Evolutionary conservation across 495 filamentous ascomycete species (phyloP).

Genomic region (Tuber melanosporum): DNA sequence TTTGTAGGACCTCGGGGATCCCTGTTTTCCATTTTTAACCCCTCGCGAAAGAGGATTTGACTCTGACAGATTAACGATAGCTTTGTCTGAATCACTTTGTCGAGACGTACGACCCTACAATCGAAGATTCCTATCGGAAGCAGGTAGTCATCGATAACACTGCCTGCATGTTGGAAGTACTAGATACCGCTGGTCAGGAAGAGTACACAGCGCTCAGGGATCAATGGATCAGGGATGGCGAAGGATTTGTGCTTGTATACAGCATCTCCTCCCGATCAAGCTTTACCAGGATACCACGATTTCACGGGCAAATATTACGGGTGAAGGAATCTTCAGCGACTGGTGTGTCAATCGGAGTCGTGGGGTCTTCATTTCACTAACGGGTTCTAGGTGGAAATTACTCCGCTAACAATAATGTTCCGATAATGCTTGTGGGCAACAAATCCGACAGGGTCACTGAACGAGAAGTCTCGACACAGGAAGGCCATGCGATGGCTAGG

Average conservation of each 20-base stretch:
- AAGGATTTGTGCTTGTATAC: slow-evolving; percentile 96
- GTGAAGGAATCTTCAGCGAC: slow-evolving; percentile 90
- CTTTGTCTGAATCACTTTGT: slow-evolving; percentile 73
- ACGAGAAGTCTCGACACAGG: slow-evolving; percentile 91
- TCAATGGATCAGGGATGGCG: slow-evolving; percentile 97
- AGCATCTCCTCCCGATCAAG: slow-evolving; percentile 94
- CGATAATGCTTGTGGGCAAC: slow-evolving; percentile 97
- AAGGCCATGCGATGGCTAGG: slow-evolving; percentile 83
- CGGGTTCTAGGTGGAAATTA: slow-evolving; percentile 52
- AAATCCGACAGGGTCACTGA: slow-evolving; percentile 96
- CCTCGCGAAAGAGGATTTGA: slow-evolving; percentile 14
- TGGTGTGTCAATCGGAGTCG: slow-evolving; percentile 53
- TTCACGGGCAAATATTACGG: slow-evolving; percentile 92
- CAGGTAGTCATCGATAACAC: slow-evolving; percentile 96
- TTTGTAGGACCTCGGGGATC: slow-evolving; percentile 37
- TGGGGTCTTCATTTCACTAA: slow-evolving; percentile 58
- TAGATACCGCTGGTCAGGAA: slow-evolving; percentile 98
- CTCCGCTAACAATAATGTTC: slow-evolving; percentile 51
- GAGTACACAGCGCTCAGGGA: slow-evolving; percentile 96
- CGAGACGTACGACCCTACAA: slow-evolving; percentile 91
- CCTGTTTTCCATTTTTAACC: slow-evolving; percentile 7
- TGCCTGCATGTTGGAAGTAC: slow-evolving; percentile 95
- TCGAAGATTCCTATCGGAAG: slow-evolving; percentile 96
- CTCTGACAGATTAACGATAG: slow-evolving; percentile 45
- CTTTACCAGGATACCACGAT: slow-evolving; percentile 87